Base-by-base conservation (phyloP, 2,329 filamentous ascomycete species). In the Fusarium piperis region DNA sequence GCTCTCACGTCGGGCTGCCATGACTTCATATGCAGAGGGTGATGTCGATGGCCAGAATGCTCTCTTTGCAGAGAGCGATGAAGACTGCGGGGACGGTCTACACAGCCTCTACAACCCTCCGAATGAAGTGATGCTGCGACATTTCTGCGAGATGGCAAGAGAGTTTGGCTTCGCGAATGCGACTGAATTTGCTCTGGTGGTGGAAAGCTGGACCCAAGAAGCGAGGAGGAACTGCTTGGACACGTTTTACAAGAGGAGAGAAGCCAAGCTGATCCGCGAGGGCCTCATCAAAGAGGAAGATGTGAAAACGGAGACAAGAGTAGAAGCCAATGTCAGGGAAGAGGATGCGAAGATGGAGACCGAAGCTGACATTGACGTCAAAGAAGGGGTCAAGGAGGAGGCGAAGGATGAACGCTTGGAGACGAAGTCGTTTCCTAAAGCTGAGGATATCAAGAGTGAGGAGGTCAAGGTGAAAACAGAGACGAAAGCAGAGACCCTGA, bases 131-230 rank as follows among this genome's bases (percentile, higher is more conserved):
- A 89, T 90, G 81, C 87, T 87, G 59, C 87, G 95, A 18, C 95
- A 98, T 77, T 97, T 99, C 77, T 97, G 94, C 81, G 92, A 91
- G 28, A 97, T 98, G 93, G 94, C 94, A 1, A 88, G 86, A 75
- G 89, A 89, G 61, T 93, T 94, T 79, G 94, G 93, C 1, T 97
- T 94, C 78, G 84, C 87, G 1, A 91, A 89, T 78, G 91, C 92
- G 2, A 93, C 90, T 0, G 92, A 96, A 68, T 98, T 98, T 85
- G 96, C 95, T 4, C 84, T 98, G 38, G 90, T 94, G 15, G 95
- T 98, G 4, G 96, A 98, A 81, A 89, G 91, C 15, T 97, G 94
- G 93, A 97, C 93, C 51, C 93, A 95, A 79, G 93, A 92, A 77
- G 88, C 96, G 82, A 84, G 95, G 76, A 87, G 93, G 68, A 90